Evolutionary conservation across 2,329 filamentous ascomycete species (phyloP), one percentile per base, ranked within the genome.

Genomic region (Hypomyces perniciosus): DNA sequence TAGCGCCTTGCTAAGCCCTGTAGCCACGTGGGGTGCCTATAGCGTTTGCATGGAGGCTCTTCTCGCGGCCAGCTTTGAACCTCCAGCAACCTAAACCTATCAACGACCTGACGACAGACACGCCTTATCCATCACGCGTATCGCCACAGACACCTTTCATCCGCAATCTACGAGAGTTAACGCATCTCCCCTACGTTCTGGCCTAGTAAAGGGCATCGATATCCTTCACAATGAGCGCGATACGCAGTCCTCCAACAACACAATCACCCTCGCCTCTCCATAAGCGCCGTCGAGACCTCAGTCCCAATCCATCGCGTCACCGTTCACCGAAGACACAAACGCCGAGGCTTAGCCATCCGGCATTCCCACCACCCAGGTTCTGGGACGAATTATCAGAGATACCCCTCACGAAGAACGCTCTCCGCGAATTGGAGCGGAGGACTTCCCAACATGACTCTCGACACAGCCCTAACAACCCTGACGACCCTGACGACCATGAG

Each of bases 351-450:
- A 26, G 26, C 35, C 50, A 52, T 43, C 50, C 50, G n/a, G 9
- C 28, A 10, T 44, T 40, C 33, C 50, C 41, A 6, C 50, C 50
- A 4, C 6, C 50, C 6, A 26, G 45, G 10, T 53, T 53, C 46
- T 53, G 51, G 51, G 51, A 53, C 34, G 8, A n/a, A 6, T 31
- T 53, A 33, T 44, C 46, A 20, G 20, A n/a, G 12, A 26, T 43
- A 2, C 41, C 29, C 4, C 46, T 53, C 5, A 50, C 51, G 1
- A 12, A 41, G 12, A 48, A 30, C 13, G 20, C 34, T 20, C 33
- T 48, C 7, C 13, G 10, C 30, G 35, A 48, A 20, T n/a, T 46
- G 13, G 31, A 46, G 27, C 31, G 44, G 9, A 10, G 41, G 9
- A 44, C 8, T 6, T 35, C 28, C 12, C 31, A 37, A 35, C n/a